A percentile compares a stretch with the other conserved stretches of the same genome.
Evolutionary conservation across 352 stramenopile genomes (phyloP).

Genomic region (Phytophthora boehmeriae): DNA sequence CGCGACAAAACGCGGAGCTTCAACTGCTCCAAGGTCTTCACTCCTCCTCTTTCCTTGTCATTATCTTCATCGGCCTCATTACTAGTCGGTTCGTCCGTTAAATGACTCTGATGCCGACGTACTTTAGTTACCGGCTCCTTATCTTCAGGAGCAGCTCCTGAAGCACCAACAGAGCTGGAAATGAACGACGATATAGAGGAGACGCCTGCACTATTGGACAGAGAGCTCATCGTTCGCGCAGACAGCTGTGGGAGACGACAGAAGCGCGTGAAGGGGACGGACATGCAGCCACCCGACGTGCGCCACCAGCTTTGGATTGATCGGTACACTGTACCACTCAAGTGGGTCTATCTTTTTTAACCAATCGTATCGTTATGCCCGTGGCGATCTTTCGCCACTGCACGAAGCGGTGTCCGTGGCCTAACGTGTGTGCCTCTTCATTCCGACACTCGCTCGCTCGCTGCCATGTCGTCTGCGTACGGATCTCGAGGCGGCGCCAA

Average conservation of each 20-base stretch:
- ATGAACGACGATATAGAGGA: constrained; percentile 5
- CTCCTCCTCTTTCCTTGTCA: constrained; percentile 52
- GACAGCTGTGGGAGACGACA: constrained; percentile 12
- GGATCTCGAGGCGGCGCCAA: constrained; percentile 65
- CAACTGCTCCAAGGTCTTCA: constrained; percentile 56
- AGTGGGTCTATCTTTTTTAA: too few relatives aligned
- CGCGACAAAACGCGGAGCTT: constrained; percentile 57
- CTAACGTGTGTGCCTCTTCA: constrained; percentile 2
- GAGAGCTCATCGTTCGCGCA: constrained; percentile 16
- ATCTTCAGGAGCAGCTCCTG: constrained; percentile 2
- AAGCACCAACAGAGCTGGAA: constrained; percentile 6
- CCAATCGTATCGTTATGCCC: neutral
- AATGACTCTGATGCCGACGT: constrained; percentile 58
- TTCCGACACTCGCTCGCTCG: neutral
- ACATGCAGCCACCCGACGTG: constrained; percentile 25
- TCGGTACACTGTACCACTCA: neutral
- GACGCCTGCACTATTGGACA: constrained; percentile 4
- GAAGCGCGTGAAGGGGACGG: constrained; percentile 17
- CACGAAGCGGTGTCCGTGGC: constrained; percentile 10
- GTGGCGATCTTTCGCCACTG: constrained; percentile 26
- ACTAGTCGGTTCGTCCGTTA: constrained; percentile 31
- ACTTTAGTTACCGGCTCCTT: constrained; percentile 23
- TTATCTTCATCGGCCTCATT: neutral
- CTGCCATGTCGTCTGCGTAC: constrained; percentile 70
- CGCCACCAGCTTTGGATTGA: neutral